Percentiles rank a stretch among this genome's conserved stretches.
phyloP scores from a whole-genome alignment of 495 filamentous ascomycete species.

The Aspergillus incahuasiensis region DNA sequence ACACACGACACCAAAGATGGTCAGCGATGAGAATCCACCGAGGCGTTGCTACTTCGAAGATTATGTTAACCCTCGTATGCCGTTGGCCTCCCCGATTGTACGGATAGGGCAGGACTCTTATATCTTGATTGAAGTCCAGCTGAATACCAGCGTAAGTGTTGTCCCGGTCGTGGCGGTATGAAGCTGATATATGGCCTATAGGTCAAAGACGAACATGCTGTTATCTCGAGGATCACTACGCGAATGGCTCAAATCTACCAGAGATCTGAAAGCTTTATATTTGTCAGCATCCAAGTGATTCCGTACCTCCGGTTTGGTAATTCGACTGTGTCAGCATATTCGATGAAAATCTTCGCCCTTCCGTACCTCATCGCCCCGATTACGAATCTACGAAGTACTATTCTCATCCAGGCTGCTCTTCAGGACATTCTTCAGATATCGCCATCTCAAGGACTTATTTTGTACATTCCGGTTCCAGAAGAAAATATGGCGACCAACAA shows the following conservation, averaged over 20 bases:
- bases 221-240: constrained; percentile 65
- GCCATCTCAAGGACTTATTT: constrained; percentile 59
- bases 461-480: constrained; percentile 64
- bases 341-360: constrained; percentile 71
- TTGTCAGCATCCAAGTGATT: constrained; percentile 69
- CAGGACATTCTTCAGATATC: constrained; percentile 61
- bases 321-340: constrained; percentile 72
- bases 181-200: constrained; percentile 14
- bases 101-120: constrained; percentile 60
- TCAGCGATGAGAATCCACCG: constrained; percentile 22
- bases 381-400: constrained; percentile 78
- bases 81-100: constrained; percentile 48
- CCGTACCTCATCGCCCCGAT: constrained; percentile 63
- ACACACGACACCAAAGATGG: constrained; percentile 9
- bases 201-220: constrained; percentile 34
- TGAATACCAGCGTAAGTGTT: constrained; percentile 71
- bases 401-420: constrained; percentile 66
- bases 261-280: constrained; percentile 63
- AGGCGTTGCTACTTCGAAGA: constrained; percentile 57
- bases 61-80: constrained; percentile 52
- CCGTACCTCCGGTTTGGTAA: constrained; percentile 70
- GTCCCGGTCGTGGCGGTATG: not conserved
- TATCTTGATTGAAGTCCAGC: constrained; percentile 74
- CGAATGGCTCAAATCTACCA: constrained; percentile 69
- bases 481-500: constrained; percentile 68